phyloP scores from a whole-genome alignment of 805 yeast genomes.

The Helenozyma baotianmanensis region DNA sequence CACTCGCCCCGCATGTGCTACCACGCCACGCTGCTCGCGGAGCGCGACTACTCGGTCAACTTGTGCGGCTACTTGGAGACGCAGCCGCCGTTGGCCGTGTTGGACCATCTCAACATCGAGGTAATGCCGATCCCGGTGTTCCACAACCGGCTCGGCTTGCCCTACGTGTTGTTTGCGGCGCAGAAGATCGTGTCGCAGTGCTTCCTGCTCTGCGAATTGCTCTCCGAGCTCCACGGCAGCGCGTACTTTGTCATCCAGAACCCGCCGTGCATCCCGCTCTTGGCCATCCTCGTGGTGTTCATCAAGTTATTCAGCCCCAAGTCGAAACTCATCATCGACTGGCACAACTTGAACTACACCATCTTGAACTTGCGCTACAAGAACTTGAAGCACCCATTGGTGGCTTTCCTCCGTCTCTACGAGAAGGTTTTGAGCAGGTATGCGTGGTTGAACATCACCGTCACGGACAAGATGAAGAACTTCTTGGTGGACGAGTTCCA shows the following conservation, averaged over 20 bases:
- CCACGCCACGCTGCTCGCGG: constrained; percentile 78
- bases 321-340: constrained; percentile 73
- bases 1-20: constrained; percentile 94
- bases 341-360: constrained; percentile 93
- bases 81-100: constrained; percentile 45
- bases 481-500: constrained; percentile 56
- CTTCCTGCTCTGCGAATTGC: constrained; percentile 38
- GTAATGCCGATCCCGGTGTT: constrained; percentile 44
- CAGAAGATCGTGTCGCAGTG: constrained; percentile 60
- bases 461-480: constrained; percentile 66
- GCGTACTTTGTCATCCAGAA: constrained; percentile 75
- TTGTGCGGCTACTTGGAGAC: constrained; percentile 79
- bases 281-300: constrained; percentile 58
- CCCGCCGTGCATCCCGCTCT: constrained; percentile 88
- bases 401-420: constrained; percentile 52
- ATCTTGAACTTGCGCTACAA: constrained; percentile 65
- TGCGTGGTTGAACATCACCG: constrained; percentile 75
- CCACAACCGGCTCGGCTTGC: constrained; percentile 36
- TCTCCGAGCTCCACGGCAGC: constrained; percentile 55
- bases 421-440: constrained; percentile 59
- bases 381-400: constrained; percentile 55
- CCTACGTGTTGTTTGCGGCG: constrained; percentile 54
- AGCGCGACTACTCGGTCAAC: constrained; percentile 67
- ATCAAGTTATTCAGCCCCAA: constrained; percentile 46
- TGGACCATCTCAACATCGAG: constrained; percentile 48